Evolutionary conservation across 2,329 filamentous ascomycete species (phyloP), one percentile per base, ranked within the genome.

Genomic region (Pseudocercospora musae): DNA sequence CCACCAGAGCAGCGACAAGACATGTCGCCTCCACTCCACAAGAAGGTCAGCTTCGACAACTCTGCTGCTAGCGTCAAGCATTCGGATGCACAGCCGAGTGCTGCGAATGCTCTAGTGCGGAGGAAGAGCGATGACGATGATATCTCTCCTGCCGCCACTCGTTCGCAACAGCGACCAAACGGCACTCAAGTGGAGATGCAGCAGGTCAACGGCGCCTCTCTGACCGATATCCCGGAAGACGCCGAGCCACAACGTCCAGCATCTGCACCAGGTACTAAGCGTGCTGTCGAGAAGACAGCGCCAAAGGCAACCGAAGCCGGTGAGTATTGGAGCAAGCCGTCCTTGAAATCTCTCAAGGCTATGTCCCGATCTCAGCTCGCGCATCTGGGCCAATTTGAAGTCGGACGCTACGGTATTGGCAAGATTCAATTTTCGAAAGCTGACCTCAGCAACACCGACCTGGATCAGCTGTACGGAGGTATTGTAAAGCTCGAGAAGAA

Each of bases 11-110:
- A 55, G 59, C 59, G 49, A 63, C 58, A 72, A 53, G 75, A 77
- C 31, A 78, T 78, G 54, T 72, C 76, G 42, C 75, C 75, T 20
- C 61, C 53, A 20, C 37, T 66, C n/a, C 88, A 89, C 67, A 97
- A 96, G 81, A 88, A 90, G 58, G 95, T 99, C 57, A 97, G 92
- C 79, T 99, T 98, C 71, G 92, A 96, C 73, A 87, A 88, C 3
- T 84, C 84, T 31, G 70, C 69, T 15, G 58, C 68, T 31, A 62
- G 81, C 23, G 81, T 81, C 66, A 74, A 78, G 9, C 74, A 77
- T 31, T 77, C 78, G 62, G 82, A 80, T 40, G 66, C 67, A 11
- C 62, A 64, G 42, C 58, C 69, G 6, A 66, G 52, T 37, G 57
- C 59, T 11, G 75, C 75, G 27, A 70, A 77, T 58, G 83, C 85